Evolutionary conservation across 2,329 filamentous ascomycete species (phyloP), one percentile per base, ranked within the genome.

Genomic region (Colletotrichum sp.): DNA sequence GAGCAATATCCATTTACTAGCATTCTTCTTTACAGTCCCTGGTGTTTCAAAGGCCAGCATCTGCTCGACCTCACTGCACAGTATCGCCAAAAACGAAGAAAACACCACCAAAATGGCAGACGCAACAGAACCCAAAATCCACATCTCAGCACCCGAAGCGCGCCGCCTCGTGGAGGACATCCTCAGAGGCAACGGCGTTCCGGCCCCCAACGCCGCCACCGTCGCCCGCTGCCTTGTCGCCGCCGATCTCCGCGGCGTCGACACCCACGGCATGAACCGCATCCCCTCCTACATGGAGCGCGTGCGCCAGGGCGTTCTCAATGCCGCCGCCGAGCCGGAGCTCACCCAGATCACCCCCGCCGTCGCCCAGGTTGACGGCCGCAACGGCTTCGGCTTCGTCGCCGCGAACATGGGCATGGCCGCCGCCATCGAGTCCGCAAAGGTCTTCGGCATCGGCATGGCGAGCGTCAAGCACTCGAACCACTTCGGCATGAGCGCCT

Each of bases 401-500:
- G 92, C 93, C 1, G 94, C 94, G 1, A 88, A 92, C 62, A 80
- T 85, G 71, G 94, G 90, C 30, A 96, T 96, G 92, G 82, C 84
- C 1, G 88, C 89, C 0, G 94, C 94, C 1, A 91, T 96, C 62
- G 88, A 90, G 12, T 92, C 94, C 84, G 94, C 94, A 0, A 84
- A 87, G 28, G 82, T 85, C 3, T 92, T 89, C 80, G 94, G 94
- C 15, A 94, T 96, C 77, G 95, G 95, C 30, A 92, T 97, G 90
- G 93, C 93, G 0, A 92, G 90, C 74, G 88, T 96, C 80, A 94
- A 93, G 83, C 93, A 94, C 84, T 94, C 92, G 55, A 96, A 96
- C 80, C 94, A 96, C 83, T 96, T 95, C 80, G 95, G 95, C 70
- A 97, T 97, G 95, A 90, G 90, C 5, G 95, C 95, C 0, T 96